Percentiles rank a stretch among this genome's conserved stretches.
Conservation (phyloP, 305 asterid species). For the Fraxinus latifolia region DNA sequence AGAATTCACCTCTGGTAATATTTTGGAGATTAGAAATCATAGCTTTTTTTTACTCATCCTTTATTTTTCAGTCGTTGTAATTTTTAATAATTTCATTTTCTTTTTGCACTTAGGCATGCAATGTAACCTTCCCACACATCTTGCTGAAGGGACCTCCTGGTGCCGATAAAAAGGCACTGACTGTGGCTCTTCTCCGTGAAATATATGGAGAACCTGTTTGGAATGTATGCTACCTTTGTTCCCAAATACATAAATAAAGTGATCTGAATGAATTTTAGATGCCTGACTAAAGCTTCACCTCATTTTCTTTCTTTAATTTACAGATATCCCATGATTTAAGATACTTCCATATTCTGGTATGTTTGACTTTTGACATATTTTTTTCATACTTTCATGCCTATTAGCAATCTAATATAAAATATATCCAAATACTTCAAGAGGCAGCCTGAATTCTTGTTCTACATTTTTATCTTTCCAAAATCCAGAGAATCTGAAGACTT, state of each 20-base stretch:
- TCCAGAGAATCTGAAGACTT: background rate
- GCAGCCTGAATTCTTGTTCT: background rate
- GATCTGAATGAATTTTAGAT: no score
- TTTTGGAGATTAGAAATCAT: background rate
- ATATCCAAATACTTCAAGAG: background rate
- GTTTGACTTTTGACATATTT: slow-evolving; percentile 7
- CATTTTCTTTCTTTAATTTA: slow-evolving; percentile 21
- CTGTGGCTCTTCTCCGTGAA: slow-evolving; percentile 71
- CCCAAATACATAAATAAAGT: background rate
- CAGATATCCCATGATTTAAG: slow-evolving; percentile 76
- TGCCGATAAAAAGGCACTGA: slow-evolving; percentile 67
- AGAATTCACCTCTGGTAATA: background rate
- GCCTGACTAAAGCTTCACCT: background rate
- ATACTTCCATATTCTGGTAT: slow-evolving; percentile 67
- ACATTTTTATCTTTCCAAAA: background rate
- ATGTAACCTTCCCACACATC: slow-evolving; percentile 56
- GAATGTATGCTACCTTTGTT: slow-evolving; percentile 44
- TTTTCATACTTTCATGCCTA: slow-evolving; percentile 5
- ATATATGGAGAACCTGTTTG: slow-evolving; percentile 64
- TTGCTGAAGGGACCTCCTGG: slow-evolving; percentile 74
- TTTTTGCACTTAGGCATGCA: slow-evolving; percentile 39
- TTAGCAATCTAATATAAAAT: background rate
- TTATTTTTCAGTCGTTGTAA: background rate
- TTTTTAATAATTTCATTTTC: slow-evolving; percentile 4
- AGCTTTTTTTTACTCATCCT: background rate